Percentiles rank a stretch among this genome's conserved stretches.
phyloP scores from a whole-genome alignment of 176 grass and related monocot species.

The Eleusine indica region DNA sequence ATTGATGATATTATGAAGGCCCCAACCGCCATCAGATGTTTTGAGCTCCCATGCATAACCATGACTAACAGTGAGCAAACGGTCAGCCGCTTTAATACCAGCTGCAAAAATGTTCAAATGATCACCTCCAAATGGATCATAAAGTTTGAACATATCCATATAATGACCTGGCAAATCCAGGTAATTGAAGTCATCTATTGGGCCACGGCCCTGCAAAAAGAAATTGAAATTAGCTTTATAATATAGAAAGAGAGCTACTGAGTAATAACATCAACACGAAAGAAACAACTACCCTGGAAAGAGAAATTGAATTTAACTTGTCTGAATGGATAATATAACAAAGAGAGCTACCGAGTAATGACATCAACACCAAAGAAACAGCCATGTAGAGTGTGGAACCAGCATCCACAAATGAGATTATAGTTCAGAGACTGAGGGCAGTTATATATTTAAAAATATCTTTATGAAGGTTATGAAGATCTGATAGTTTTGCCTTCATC shows the following conservation, averaged over 20 bases:
- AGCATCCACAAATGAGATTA: background rate
- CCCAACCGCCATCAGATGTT: conserved; percentile 92
- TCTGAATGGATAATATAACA: background rate
- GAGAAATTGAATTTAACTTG: too few relatives aligned
- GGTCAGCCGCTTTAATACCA: conserved; percentile 85
- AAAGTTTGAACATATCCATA: conserved; percentile 74
- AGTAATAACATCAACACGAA: conserved; percentile 4
- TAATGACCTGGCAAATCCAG: conserved; percentile 79
- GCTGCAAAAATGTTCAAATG: conserved; percentile 93
- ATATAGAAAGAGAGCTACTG: background rate
- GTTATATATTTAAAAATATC: background rate
- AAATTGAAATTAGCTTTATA: conserved; percentile 28
- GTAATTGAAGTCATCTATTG: conserved; percentile 67
- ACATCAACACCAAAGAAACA: background rate
- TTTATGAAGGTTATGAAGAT: background rate
- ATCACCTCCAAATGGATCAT: conserved; percentile 81
- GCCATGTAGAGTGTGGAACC: background rate
- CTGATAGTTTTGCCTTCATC: background rate
- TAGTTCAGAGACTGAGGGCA: conserved; percentile 13
- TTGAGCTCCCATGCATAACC: conserved; percentile 94
- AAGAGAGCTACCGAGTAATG: background rate
- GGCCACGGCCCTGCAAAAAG: conserved; percentile 84
- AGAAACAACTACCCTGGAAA: background rate
- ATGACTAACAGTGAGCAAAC: conserved; percentile 88
- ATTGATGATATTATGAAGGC: conserved; percentile 76